phyloP scores from a whole-genome alignment of 805 yeast species.

The Blastobotrys americana region DNA sequence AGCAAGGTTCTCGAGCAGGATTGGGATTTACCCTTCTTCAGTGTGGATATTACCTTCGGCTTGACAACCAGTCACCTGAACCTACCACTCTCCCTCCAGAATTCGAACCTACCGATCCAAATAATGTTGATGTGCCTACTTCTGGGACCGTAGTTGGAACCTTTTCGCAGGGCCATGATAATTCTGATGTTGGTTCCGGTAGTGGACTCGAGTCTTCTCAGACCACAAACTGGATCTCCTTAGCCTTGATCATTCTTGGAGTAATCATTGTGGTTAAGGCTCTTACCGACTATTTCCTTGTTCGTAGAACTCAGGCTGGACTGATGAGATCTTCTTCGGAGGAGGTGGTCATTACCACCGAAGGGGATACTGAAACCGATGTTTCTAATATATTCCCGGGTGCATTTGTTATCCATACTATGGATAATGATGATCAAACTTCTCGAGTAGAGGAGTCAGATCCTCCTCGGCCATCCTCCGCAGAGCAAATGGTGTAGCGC shows the following conservation, averaged over 20 bases:
- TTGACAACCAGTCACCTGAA: conserved; percentile 14
- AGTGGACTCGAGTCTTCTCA: conserved; percentile 10
- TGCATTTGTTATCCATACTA: not conserved
- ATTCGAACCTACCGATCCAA: conserved; percentile 52
- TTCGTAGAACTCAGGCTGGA: conserved; percentile 65
- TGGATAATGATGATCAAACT: too few species aligned
- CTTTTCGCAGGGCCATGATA: conserved; percentile 22
- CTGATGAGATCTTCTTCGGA: conserved; percentile 33
- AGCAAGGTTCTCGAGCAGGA: conserved; percentile 90
- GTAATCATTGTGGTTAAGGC: conserved; percentile 57
- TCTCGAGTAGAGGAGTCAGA: too few species aligned
- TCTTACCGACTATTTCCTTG: conserved; percentile 61
- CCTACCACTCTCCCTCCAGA: conserved; percentile 24
- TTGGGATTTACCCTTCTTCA: conserved; percentile 76
- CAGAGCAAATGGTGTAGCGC: too few species aligned
- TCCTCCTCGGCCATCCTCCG: too few species aligned
- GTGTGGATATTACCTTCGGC: conserved; percentile 51
- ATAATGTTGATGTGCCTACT: conserved; percentile 40
- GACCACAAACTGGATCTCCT: conserved; percentile 40
- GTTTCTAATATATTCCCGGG: not conserved
- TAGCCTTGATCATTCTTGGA: conserved; percentile 62
- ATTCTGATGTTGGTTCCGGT: conserved; percentile 18
- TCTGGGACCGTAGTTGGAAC: conserved; percentile 15
- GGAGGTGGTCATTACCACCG: conserved; percentile 2
- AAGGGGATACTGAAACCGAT: conserved; percentile 5